phyloP scores from a whole-genome alignment of 495 filamentous ascomycete genomes.

The Podospora fimiseda region DNA sequence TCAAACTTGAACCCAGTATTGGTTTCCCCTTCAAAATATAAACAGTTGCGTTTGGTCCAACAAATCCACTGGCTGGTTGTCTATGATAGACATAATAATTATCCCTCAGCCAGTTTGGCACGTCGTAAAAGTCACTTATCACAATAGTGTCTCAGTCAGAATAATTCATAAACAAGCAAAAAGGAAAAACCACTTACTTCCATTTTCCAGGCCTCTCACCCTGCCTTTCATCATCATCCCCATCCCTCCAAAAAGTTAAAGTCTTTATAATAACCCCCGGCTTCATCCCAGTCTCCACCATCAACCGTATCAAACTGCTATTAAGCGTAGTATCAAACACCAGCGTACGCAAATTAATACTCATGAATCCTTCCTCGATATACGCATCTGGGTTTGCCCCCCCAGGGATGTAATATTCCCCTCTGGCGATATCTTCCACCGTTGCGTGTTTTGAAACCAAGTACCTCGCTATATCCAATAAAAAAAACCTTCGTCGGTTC shows the following conservation, averaged over 20 bases:
- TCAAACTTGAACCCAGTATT: not conserved
- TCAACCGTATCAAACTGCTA: not conserved
- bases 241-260: slow-evolving; percentile 9
- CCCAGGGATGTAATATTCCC: not conserved
- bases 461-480: not conserved
- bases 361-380: slow-evolving; percentile 4
- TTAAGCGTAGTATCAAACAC: slow-evolving; percentile 13
- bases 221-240: not conserved
- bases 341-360: slow-evolving; percentile 7
- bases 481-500: not conserved
- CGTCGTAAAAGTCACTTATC: slow-evolving; percentile 2
- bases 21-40: slow-evolving; percentile 8
- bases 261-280: slow-evolving; percentile 10
- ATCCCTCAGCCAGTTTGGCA: slow-evolving; percentile 9
- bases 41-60: slow-evolving; percentile 9
- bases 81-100: slow-evolving; percentile 9
- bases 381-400: not conserved
- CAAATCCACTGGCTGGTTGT: slow-evolving; percentile 7
- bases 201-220: not conserved
- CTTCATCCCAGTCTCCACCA: not conserved
- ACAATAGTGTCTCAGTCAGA: not conserved
- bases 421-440: not conserved
- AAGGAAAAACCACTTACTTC: slow-evolving; percentile 3
- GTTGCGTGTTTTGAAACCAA: not conserved
- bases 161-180: not conserved